phyloP scores from a whole-genome alignment of 345 rosid genomes.

The Citrus glauca region DNA sequence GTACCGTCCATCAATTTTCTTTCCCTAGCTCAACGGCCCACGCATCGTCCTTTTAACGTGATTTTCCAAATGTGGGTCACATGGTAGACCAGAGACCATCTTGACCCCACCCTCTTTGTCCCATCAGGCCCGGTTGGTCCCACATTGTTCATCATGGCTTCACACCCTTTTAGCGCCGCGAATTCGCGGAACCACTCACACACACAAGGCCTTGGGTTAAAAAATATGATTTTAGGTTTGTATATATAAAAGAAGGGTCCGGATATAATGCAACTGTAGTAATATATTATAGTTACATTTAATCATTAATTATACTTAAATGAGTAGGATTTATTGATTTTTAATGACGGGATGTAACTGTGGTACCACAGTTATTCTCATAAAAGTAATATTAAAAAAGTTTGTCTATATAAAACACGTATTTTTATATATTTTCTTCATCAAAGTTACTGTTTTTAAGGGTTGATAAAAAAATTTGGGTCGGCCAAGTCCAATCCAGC shows the following conservation, averaged over 20 bases:
- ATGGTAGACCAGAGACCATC: neutral
- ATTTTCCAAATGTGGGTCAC: neutral
- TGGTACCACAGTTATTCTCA: fast-evolving
- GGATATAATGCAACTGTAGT: fast-evolving
- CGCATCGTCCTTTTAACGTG: neutral
- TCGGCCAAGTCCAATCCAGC: too few species aligned
- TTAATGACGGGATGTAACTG: fast-evolving
- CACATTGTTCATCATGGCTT: too few species aligned
- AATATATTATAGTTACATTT: fast-evolving
- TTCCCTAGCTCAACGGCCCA: neutral
- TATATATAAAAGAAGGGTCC: too few species aligned
- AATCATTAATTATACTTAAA: fast-evolving
- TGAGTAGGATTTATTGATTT: fast-evolving
- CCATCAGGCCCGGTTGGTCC: neutral
- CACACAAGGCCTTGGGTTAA: neutral
- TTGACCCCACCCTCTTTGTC: neutral
- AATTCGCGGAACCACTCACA: neutral
- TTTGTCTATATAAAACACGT: too few species aligned
- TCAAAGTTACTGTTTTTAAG: too few species aligned
- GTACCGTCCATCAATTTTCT: neutral
- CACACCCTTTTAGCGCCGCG: neutral
- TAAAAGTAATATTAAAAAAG: too few species aligned
- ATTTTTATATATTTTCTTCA: too few species aligned
- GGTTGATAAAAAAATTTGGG: too few species aligned
- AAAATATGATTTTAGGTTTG: too few species aligned